These are phyloP conservation scores for Tetrapyrgos nigripes DNA, from an alignment of 1,284 basidiomycete species.

Conservation along the genomic window DNA sequence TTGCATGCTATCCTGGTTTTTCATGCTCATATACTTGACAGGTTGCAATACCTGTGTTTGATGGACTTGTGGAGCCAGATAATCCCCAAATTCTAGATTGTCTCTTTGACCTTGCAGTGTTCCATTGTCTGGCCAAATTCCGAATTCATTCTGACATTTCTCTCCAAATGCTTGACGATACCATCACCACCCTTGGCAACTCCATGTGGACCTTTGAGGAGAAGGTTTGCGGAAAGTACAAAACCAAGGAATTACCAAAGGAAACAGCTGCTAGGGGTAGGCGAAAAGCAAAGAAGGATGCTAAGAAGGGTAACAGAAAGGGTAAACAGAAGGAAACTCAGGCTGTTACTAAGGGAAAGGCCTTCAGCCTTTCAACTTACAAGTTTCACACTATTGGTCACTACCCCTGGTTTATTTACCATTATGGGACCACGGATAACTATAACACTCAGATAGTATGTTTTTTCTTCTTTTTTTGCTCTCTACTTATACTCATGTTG, in stretches of 20 bases:
- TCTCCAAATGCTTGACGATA: constrained; percentile 1
- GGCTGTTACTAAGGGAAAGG: not conserved
- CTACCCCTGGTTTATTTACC: constrained; percentile 8
- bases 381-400: constrained; percentile 22
- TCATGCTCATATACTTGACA: not conserved
- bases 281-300: not conserved
- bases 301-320: not conserved
- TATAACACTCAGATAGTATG: constrained; percentile 11
- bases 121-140: constrained; percentile 31
- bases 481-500: not conserved
- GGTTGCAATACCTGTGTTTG: constrained; percentile 30
- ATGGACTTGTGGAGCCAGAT: constrained; percentile 24
- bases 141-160: constrained; percentile 23
- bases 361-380: constrained; percentile 5
- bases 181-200: constrained; percentile 8
- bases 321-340: not conserved
- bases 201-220: not conserved
- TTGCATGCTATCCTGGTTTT: not conserved
- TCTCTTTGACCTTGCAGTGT: constrained; percentile 14
- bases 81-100: constrained; percentile 15
- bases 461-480: not conserved
- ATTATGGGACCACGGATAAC: constrained; percentile 16
- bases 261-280: not conserved
- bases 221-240: not conserved
- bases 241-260: constrained; percentile 10